phyloP scores from a whole-genome alignment of 805 yeast genomes.

The Isabelozyma rhagii region DNA sequence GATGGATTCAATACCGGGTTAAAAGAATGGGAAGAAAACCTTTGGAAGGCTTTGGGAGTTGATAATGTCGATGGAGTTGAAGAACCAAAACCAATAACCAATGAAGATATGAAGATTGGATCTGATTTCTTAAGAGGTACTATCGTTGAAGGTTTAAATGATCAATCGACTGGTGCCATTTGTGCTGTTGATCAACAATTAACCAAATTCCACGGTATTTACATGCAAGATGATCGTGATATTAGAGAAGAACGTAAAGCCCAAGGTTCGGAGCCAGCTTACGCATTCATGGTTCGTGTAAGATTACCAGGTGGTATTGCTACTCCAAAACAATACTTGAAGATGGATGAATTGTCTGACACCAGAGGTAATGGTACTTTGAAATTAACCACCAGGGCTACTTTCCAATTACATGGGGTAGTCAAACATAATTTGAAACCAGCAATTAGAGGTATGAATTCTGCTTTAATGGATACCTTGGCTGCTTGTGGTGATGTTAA shows the following conservation, averaged over 20 bases:
- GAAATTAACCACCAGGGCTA: conserved; percentile 94
- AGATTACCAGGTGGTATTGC: conserved; percentile 93
- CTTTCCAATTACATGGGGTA: conserved; percentile 94
- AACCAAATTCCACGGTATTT: conserved; percentile 96
- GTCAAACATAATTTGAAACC: conserved; percentile 87
- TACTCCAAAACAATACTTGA: conserved; percentile 84
- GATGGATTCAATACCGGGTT: conserved; percentile 95
- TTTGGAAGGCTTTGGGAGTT: conserved; percentile 90
- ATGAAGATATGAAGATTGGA: conserved; percentile 89
- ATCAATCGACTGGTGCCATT: conserved; percentile 85
- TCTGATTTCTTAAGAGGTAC: conserved; percentile 92
- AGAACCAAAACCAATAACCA: conserved; percentile 88
- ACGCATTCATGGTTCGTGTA: conserved; percentile 94
- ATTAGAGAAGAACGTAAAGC: conserved; percentile 88
- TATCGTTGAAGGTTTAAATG: conserved; percentile 79
- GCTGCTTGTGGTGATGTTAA: conserved; percentile 99
- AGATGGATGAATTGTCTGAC: conserved; percentile 77
- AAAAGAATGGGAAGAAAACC: conserved; percentile 74
- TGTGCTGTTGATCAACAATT: conserved; percentile 88
- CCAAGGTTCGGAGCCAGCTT: conserved; percentile 92
- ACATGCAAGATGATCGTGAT: conserved; percentile 98
- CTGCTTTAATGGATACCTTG: conserved; percentile 85
- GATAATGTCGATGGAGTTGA: conserved; percentile 76
- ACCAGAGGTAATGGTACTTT: conserved; percentile 88
- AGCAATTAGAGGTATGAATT: conserved; percentile 88